Conservation (phyloP, 1,139 yeast genomes). For the Saccharomyces hybrid region DNA sequence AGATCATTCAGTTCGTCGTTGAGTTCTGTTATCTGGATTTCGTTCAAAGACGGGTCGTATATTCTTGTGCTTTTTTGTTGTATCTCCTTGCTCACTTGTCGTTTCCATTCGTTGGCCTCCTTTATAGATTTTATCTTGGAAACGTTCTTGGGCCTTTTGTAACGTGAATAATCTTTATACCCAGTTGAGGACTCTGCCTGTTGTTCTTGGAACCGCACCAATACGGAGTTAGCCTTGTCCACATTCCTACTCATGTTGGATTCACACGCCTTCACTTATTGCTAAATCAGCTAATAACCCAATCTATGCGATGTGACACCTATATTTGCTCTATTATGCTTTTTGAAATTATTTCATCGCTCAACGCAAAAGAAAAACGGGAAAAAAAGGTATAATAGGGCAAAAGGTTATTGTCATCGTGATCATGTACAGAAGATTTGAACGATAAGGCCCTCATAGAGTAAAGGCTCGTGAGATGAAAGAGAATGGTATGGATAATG, state of each 20-base stretch:
- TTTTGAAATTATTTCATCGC: neutral
- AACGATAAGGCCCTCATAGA: neutral
- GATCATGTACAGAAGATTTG: neutral
- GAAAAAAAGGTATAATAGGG: neutral
- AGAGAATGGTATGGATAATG: neutral
- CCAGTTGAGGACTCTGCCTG: constrained; percentile 51
- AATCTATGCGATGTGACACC: neutral
- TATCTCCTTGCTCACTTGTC: constrained; percentile 58
- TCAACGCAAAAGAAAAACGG: neutral
- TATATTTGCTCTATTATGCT: neutral
- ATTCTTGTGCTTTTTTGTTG: constrained; percentile 53
- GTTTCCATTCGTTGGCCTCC: constrained; percentile 74
- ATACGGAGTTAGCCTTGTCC: constrained; percentile 67
- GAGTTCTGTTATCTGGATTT: constrained; percentile 57
- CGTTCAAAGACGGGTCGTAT: constrained; percentile 55
- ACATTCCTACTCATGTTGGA: constrained; percentile 59
- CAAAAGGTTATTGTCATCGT: neutral
- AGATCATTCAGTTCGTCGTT: constrained; percentile 70
- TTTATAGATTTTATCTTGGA: constrained; percentile 47
- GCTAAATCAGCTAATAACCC: neutral
- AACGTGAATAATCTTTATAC: constrained; percentile 50
- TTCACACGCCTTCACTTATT: neutral
- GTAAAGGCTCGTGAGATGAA: neutral
- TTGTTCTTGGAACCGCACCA: constrained; percentile 57
- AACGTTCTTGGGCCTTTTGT: constrained; percentile 54